Base-by-base conservation (phyloP, 2,329 filamentous ascomycete species). In the Colletotrichum sp. region DNA sequence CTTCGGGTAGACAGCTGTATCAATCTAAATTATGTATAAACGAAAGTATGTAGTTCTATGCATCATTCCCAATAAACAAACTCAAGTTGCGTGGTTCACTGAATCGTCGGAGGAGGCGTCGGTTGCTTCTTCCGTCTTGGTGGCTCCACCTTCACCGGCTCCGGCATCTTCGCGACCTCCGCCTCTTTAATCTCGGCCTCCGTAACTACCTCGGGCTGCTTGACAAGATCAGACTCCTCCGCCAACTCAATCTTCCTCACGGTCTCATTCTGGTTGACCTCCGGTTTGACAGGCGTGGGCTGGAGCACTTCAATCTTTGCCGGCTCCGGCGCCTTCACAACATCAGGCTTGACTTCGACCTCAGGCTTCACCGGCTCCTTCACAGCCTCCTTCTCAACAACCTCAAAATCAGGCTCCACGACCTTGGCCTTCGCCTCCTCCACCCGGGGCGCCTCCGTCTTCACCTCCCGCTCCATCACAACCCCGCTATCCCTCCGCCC, bases 401-500 rank as follows among this genome's bases (percentile, higher is more conserved):
- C 44, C n/a, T 52, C 44, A 22, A 52, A 52, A 0, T 25, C 44
- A 55, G 65, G 16, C 15, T 34, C 22, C 0, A 28, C n/a, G 1
- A 30, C n/a, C 16, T 44, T 34, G 7, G 28, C 5, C 27, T 67
- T 52, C 2, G 13, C 0, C 15, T 22, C 22, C 32, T 60, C 52
- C 59, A 2, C 8, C 30, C 19, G 59, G 8, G 34, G 25, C 61
- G 11, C 9, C 16, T 48, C 67, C 22, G 25, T 5, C 30, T 27
- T 25, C 15, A 27, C 27, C n/a, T 68, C 28, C 25, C 48, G 19
- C 57, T 55, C 11, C 16, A 57, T 34, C 61, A 34, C 25, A 19
- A 19, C 22, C 30, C 12, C 12, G 27, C 15, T 25, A 7, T 60
- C 63, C 34, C 34, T 57, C 16, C 71, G 64, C 39, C 81, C 84